These are phyloP conservation scores for Cicer pinnatifidum DNA, from an alignment of 306 rosid species.

Conservation along the genomic window DNA sequence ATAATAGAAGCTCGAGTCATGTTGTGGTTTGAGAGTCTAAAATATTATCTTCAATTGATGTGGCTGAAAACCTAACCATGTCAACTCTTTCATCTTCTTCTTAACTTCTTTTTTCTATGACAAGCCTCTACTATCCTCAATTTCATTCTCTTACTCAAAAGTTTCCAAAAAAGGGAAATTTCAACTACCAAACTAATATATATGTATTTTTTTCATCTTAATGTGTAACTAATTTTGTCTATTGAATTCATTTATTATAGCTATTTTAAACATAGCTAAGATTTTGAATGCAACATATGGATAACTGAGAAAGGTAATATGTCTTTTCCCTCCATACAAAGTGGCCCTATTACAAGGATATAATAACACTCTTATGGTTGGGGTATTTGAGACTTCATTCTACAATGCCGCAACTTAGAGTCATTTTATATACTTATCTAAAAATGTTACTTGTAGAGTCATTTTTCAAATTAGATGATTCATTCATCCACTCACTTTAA, in stretches of 20 bases:
- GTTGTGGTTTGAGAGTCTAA: not conserved
- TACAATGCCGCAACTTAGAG: too few relatives aligned
- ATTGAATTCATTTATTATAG: constrained; percentile 54
- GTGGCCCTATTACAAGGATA: constrained; percentile 9
- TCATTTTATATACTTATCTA: not conserved
- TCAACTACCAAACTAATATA: constrained; percentile 32
- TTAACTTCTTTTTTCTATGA: constrained; percentile 3
- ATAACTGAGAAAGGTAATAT: constrained; percentile 59
- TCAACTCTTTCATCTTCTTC: constrained; percentile 16
- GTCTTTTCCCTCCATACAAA: constrained; percentile 12
- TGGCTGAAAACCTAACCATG: constrained; percentile 13
- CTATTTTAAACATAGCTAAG: constrained; percentile 47
- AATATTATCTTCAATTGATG: constrained; percentile 5
- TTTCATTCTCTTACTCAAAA: constrained; percentile 30
- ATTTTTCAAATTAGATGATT: constrained; percentile 5
- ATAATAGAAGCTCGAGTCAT: not conserved
- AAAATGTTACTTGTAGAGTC: constrained; percentile 5
- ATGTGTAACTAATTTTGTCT: constrained; percentile 29
- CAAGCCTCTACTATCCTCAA: constrained; percentile 8
- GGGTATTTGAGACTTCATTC: too few relatives aligned
- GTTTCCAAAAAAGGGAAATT: constrained; percentile 14
- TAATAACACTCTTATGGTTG: constrained; percentile 1
- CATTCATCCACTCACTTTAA: constrained; percentile 30
- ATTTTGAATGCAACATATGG: constrained; percentile 50
- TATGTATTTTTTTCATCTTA: not conserved